These are phyloP conservation scores for Leccinum rimulosum DNA, from an alignment of 768 basidiomycete species.

Conservation along the genomic window DNA sequence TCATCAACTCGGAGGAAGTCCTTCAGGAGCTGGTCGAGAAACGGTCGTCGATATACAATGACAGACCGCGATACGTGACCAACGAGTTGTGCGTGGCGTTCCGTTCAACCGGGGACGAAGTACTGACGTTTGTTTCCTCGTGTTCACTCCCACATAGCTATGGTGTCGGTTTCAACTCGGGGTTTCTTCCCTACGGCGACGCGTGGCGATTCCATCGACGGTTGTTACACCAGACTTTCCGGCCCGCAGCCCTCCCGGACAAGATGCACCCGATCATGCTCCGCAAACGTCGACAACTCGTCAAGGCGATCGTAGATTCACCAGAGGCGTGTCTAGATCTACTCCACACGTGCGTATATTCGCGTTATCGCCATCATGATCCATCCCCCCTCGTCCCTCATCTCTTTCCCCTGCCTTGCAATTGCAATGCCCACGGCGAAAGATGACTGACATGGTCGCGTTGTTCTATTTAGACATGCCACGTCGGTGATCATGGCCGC, in stretches of 20 bases:
- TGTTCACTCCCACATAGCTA: background rate
- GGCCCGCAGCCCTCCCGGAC: background rate
- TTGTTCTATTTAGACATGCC: conserved; percentile 1
- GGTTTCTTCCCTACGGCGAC: background rate
- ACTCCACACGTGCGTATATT: conserved; percentile 8
- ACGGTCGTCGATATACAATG: conserved; percentile 17
- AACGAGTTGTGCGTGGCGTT: conserved; percentile 10
- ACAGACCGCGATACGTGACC: conserved; percentile 10
- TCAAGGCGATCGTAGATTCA: conserved; percentile 2
- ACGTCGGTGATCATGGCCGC: conserved; percentile 25
- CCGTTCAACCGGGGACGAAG: background rate
- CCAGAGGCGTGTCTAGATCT: conserved; percentile 1
- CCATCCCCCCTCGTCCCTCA: too few species aligned
- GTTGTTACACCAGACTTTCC: conserved; percentile 18
- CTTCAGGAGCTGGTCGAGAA: conserved; percentile 13
- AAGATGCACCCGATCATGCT: conserved; percentile 10
- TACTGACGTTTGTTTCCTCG: background rate
- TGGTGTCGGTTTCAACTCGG: conserved; percentile 19
- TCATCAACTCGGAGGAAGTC: conserved; percentile 14
- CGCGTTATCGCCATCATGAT: background rate
- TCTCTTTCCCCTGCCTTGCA: background rate
- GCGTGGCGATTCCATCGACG: conserved; percentile 6
- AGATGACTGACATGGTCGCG: background rate
- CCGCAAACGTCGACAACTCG: conserved; percentile 7
- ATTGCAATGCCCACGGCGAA: too few species aligned